Percentiles rank a stretch among this genome's conserved stretches.
These are phyloP conservation scores for Coniochaeta hoffmannii DNA, from an alignment of 2,329 filamentous ascomycete genomes.

Conservation along the genomic window DNA sequence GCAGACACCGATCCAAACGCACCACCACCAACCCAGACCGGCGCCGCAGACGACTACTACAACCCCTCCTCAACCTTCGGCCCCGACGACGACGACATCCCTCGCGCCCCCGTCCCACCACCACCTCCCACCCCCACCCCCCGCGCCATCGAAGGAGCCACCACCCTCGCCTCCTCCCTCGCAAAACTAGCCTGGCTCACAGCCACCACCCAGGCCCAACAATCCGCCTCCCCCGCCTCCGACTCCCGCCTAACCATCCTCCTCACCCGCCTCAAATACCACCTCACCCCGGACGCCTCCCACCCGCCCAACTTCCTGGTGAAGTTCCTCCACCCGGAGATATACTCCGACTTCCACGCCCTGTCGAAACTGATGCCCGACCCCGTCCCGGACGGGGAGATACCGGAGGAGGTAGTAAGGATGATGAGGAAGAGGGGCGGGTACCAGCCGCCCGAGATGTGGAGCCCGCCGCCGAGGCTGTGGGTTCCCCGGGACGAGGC, in stretches of 20 bases:
- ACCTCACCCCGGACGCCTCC: constrained; percentile 19
- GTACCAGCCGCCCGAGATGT: constrained; percentile 66
- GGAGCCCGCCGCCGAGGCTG: constrained; percentile 51
- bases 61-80: constrained; percentile 18
- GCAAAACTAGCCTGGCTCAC: constrained; percentile 14
- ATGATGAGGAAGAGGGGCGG: too few species aligned
- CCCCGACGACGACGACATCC: constrained; percentile 20
- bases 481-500: constrained; percentile 70
- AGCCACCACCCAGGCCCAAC: constrained; percentile 13
- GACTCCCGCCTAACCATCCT: constrained; percentile 9
- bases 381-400: constrained; percentile 5
- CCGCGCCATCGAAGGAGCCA: constrained; percentile 20
- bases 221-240: not conserved
- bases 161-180: constrained; percentile 15
- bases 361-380: constrained; percentile 49
- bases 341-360: constrained; percentile 52
- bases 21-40: not conserved
- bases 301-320: constrained; percentile 40
- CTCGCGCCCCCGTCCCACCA: not conserved
- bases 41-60: constrained; percentile 7
- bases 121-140: constrained; percentile 11
- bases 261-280: constrained; percentile 17
- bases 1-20: constrained; percentile 17
- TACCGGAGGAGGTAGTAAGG: constrained; percentile 35
- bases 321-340: constrained; percentile 50